These are phyloP conservation scores for Leucosporidium creatinivorum DNA, from an alignment of 768 basidiomycete genomes.

Conservation along the genomic window DNA sequence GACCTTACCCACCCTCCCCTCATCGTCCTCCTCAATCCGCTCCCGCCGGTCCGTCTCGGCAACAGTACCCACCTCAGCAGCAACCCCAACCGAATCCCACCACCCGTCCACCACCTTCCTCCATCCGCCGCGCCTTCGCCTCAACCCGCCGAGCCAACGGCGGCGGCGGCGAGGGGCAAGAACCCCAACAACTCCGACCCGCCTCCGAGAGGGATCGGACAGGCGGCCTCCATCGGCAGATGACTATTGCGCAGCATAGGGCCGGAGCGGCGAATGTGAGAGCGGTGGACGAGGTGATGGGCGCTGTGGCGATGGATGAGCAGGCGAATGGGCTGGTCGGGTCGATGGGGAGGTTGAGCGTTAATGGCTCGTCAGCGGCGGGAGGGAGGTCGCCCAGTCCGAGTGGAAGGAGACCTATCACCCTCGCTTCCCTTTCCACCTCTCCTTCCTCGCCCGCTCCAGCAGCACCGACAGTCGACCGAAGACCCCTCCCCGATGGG, in stretches of 20 bases:
- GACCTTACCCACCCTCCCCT: neutral
- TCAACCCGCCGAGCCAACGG: neutral
- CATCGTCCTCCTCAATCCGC: no score
- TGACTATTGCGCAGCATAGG: conserved; percentile 27
- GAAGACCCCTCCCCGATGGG: conserved; percentile 78
- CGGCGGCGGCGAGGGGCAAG: no score
- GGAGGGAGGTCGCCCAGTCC: neutral
- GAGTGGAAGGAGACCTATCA: neutral
- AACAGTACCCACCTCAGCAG: neutral
- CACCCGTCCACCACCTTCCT: neutral
- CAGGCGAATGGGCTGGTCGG: neutral
- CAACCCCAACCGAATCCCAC: neutral
- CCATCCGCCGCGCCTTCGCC: neutral
- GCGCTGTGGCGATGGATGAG: neutral
- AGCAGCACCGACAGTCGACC: conserved; percentile 45
- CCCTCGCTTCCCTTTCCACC: neutral
- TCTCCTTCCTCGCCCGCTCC: neutral
- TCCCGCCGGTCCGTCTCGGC: no score
- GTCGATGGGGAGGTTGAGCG: neutral
- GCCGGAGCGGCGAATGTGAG: conserved; percentile 9
- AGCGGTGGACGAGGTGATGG: conserved; percentile 23
- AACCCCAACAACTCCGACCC: neutral
- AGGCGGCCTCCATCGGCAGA: conserved; percentile 4
- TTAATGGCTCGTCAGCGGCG: no score
- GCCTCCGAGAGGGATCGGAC: neutral